Evolutionary conservation across 2,329 filamentous ascomycete species (phyloP).

Genomic region (Alternaria incomplexa): DNA sequence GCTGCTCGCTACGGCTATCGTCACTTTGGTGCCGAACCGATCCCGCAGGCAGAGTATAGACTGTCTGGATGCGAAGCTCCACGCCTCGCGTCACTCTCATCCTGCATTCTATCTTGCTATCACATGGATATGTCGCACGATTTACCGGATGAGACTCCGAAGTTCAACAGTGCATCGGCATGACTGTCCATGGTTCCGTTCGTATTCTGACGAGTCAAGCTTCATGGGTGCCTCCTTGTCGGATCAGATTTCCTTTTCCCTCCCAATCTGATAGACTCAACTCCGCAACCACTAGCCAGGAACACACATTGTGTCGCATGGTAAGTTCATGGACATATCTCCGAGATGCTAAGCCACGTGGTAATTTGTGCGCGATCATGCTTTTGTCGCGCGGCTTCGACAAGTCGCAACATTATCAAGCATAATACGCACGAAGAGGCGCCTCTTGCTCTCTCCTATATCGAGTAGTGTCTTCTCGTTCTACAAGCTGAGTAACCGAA

Average conservation of each 20-base stretch:
- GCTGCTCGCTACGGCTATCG: constrained; percentile 7
- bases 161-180: neutral
- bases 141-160: neutral
- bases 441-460: neutral
- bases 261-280: neutral
- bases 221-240: neutral
- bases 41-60: neutral
- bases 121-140: neutral
- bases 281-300: neutral
- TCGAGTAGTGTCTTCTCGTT: neutral
- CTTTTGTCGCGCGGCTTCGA: neutral
- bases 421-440: neutral
- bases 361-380: neutral
- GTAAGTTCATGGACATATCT: neutral
- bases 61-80: neutral
- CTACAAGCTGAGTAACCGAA: neutral
- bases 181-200: neutral
- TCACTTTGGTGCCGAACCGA: constrained; percentile 2
- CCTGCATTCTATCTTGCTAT: neutral
- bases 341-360: neutral
- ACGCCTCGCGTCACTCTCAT: neutral
- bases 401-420: neutral
- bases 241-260: neutral
- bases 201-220: neutral
- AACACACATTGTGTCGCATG: neutral